A percentile compares a stretch with the other conserved stretches of the same genome.
These are phyloP conservation scores for Ananas comosus DNA, from an alignment of 176 grass and related monocot species.

Conservation along the genomic window DNA sequence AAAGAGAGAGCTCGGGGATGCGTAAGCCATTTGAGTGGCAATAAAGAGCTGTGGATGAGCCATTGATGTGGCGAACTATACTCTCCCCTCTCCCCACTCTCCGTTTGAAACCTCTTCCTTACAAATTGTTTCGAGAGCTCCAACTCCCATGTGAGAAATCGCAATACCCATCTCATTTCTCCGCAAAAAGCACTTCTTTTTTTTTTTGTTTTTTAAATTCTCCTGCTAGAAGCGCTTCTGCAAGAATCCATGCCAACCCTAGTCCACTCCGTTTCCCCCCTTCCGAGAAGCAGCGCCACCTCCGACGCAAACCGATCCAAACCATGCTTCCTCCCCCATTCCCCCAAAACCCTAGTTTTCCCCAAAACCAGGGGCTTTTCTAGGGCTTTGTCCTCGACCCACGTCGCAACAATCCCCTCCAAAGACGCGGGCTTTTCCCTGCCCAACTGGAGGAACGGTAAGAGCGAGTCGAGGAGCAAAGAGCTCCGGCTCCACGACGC, in stretches of 20 bases:
- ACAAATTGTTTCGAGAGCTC: not conserved
- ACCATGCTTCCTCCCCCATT: not conserved
- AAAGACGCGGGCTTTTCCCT: conserved; percentile 11
- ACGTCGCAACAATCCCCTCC: not conserved
- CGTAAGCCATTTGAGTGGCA: not conserved
- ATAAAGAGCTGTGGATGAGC: conserved; percentile 2
- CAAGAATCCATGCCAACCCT: not conserved
- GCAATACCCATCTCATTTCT: not conserved
- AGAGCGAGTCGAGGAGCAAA: conserved; percentile 5
- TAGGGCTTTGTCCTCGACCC: conserved; percentile 5
- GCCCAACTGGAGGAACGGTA: conserved; percentile 11
- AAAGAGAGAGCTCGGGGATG: not conserved
- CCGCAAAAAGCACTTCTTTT: not conserved
- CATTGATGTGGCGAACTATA: not conserved
- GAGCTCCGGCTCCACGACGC: conserved; percentile 19
- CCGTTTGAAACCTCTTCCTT: not conserved
- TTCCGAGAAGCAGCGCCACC: not conserved
- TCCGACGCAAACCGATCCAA: not conserved
- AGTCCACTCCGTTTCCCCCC: not conserved
- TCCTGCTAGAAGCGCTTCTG: not conserved
- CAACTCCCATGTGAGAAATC: not conserved
- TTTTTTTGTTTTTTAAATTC: too few species aligned
- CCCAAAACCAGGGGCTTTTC: not conserved
- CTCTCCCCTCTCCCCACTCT: not conserved
- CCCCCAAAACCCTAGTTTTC: not conserved